phyloP scores from a whole-genome alignment of 139 green algal species.

The Micractinium conductrix region DNA sequence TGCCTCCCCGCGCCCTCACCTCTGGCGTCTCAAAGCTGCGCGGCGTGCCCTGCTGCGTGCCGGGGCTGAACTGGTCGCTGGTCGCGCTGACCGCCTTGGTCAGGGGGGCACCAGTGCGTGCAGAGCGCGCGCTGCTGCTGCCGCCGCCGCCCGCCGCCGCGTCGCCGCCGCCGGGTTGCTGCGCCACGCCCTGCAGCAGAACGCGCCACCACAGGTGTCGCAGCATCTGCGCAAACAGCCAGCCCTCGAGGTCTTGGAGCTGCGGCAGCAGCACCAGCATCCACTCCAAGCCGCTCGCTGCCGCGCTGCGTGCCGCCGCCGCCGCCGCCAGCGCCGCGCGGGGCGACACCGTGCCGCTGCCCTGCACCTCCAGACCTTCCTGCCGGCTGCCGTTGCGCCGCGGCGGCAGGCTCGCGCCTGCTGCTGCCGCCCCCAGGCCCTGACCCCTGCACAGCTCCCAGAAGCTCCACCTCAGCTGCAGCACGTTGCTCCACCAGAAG shows the following conservation, averaged over 20 bases:
- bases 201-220: slow-evolving; percentile 58
- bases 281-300: not conserved
- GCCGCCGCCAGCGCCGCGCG: not conserved
- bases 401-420: not conserved
- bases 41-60: slow-evolving; percentile 14
- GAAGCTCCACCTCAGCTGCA: slow-evolving; percentile 63
- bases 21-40: slow-evolving; percentile 39
- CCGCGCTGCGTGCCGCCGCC: not conserved
- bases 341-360: not conserved
- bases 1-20: not conserved
- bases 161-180: not conserved
- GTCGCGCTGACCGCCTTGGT: too few species aligned
- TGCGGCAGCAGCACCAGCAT: slow-evolving; percentile 58
- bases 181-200: slow-evolving; percentile 44
- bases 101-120: not conserved
- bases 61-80: not conserved
- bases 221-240: slow-evolving; percentile 66
- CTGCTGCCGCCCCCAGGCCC: slow-evolving; percentile 8
- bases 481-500: slow-evolving; percentile 66
- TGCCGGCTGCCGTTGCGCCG: not conserved
- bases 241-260: slow-evolving; percentile 66
- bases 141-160: not conserved
- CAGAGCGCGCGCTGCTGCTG: not conserved
- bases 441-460: slow-evolving; percentile 48
- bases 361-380: not conserved